Evolutionary conservation across 805 yeast species (phyloP), one percentile per base, ranked within the genome.

Genomic region (Pichia nanzhaoensis): DNA sequence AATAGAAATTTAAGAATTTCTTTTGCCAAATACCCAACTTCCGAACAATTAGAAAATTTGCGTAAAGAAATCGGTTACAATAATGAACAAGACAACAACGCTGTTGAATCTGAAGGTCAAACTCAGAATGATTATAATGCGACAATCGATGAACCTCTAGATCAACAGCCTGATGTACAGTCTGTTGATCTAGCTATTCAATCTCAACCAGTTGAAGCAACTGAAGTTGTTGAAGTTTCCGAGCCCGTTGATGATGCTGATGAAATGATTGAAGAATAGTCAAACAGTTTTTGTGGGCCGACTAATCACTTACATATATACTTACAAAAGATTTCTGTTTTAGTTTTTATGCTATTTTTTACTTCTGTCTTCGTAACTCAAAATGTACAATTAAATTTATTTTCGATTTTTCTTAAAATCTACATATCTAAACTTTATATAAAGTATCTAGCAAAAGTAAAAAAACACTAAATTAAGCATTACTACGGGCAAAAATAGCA

Each of bases 1-100:
- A 86, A 82, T 35, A 80, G 95, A 56, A 78, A 75, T 50, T 68
- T 90, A 53, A 69, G 64, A 21, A 75, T 91, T 33, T 68, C 89
- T 1, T 90, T 73, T 63, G 96, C 90, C 16, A 66, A 68, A 46
- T 46, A 34, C 24, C 54, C 54, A 16, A 9, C 43, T 17, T 36
- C 41, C 9, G 54, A 46, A 22, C 42, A 48, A 37, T 33, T 48
- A 28, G 45, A 44, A 18, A 39, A 37, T 1, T 34, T 50, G 5
- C 46, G 40, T 20, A 22, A 41, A 22, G 53, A 50, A 41, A 67
- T 59, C 47, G 46, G 43, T 16, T 5, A 17, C 20, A 10, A 4
- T 10, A 13, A 24, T 20, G 7, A 7, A 33, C 10, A 37, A 37
- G 19, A 41, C 16, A 30, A 18, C 14, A 27, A 39, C 24, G 34